Evolutionary conservation across 176 grass and related monocot genomes (phyloP).

Genomic region (Eragrostis nindensis): DNA sequence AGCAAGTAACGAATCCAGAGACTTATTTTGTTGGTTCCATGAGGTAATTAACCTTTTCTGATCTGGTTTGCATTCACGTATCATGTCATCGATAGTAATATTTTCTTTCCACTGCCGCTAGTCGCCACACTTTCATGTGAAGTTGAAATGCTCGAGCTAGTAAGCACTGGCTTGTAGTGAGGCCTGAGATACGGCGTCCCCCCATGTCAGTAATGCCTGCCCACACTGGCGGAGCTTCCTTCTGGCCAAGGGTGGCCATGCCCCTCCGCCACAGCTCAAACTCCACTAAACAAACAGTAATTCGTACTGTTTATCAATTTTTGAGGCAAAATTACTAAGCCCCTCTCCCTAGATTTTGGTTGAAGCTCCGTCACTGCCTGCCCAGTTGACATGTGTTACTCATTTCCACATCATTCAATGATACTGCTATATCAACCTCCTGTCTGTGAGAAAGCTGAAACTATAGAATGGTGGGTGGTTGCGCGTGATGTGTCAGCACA

Average conservation of each 20-base stretch:
- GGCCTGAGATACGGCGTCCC: neutral
- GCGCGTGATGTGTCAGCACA: constrained; percentile 37
- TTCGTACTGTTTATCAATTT: too few relatives aligned
- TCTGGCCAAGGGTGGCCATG: too few relatives aligned
- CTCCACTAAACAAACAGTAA: too few relatives aligned
- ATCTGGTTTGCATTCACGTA: neutral
- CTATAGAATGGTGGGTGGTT: constrained; percentile 25
- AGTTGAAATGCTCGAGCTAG: neutral
- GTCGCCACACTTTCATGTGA: neutral
- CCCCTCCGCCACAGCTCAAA: too few relatives aligned
- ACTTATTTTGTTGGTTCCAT: neutral
- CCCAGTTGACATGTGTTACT: constrained; percentile 3
- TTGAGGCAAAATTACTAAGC: too few relatives aligned
- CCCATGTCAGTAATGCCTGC: neutral
- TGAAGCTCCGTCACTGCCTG: too few relatives aligned
- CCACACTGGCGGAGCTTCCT: too few relatives aligned
- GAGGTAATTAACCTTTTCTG: neutral
- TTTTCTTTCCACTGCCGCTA: neutral
- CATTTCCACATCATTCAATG: neutral
- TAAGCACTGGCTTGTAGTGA: neutral
- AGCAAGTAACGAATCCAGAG: neutral
- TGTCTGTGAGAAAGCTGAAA: neutral
- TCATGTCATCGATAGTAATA: neutral
- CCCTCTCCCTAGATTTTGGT: too few relatives aligned
- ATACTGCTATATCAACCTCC: too few relatives aligned